Percentiles rank a stretch among this genome's conserved stretches.
Evolutionary conservation across 495 filamentous ascomycete genomes (phyloP).

Genomic region (Lasiosphaeria miniovina): DNA sequence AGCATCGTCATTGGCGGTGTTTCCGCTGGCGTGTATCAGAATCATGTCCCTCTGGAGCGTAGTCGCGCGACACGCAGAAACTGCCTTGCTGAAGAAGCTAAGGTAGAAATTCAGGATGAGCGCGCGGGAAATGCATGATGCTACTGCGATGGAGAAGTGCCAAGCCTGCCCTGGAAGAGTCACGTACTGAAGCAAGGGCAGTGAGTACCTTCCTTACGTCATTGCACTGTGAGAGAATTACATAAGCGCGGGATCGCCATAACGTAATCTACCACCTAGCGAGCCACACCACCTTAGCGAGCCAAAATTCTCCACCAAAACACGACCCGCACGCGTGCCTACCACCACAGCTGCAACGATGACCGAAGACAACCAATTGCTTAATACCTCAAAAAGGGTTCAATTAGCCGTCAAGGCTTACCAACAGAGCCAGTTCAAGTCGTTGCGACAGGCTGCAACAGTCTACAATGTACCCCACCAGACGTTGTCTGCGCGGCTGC

Average conservation of each 20-base stretch:
- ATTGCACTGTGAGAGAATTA: slow-evolving; percentile 5
- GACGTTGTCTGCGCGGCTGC: too few relatives aligned
- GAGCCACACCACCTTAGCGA: too few relatives aligned
- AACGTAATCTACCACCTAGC: too few relatives aligned
- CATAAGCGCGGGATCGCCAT: background rate
- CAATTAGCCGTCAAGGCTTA: too few relatives aligned
- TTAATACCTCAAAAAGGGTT: too few relatives aligned
- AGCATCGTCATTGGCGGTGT: background rate
- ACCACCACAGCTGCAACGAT: too few relatives aligned
- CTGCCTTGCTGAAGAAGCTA: slow-evolving; percentile 1
- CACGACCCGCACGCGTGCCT: too few relatives aligned
- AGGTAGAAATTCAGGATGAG: slow-evolving; percentile 7
- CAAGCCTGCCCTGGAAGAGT: slow-evolving; percentile 2
- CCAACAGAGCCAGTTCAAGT: too few relatives aligned
- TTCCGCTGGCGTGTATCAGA: background rate
- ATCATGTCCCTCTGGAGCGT: background rate
- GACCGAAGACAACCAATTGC: too few relatives aligned
- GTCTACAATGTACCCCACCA: too few relatives aligned
- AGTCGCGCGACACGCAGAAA: slow-evolving; percentile 6
- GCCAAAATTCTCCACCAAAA: too few relatives aligned
- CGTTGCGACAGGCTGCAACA: too few relatives aligned
- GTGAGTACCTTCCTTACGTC: background rate
- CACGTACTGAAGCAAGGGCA: slow-evolving; percentile 1
- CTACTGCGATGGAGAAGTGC: slow-evolving; percentile 3
- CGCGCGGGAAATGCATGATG: slow-evolving; percentile 9